Base-by-base conservation (phyloP, 2,329 filamentous ascomycete species). In the Fonsecaea nubica region DNA sequence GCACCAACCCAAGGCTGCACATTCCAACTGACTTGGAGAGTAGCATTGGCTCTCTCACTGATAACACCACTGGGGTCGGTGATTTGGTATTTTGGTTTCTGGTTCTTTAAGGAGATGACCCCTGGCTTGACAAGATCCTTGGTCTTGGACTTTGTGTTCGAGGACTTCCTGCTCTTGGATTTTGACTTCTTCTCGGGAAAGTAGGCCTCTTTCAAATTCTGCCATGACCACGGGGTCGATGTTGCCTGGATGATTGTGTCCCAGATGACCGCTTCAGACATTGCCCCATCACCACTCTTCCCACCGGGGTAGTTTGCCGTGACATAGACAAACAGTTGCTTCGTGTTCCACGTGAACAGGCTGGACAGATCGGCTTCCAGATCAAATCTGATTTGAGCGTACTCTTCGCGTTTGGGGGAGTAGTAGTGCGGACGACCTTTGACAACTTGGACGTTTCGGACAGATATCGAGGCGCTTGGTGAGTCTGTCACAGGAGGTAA, bases 321-420 rank as follows among this genome's bases (percentile, higher is more conserved):
- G 66, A 99, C 89, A 82, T 97, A 99, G 78, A 97, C 89, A 81
- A 98, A 99, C 75, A 99, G 83, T 81, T 98, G 92, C 80, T 99
- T 99, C 21, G 96, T 99, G 85, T 99, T 99, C 95, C 94, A 99
- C 76, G 92, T 96, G 86, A 98, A 98, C 74, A 99, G 91, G 52
- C 90, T 90, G 67, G 89, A 90, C 67, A 99, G 87, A 81, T 99
- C 94, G 61, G 93, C 91, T 75, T 97, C 91, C 66, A 99, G 86
- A 75, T 93, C 92, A 84, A 99, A 99, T 77, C 90, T 90, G 77
- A 99, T 90, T 77, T 95, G 89, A 73, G 94, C 95, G 79, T 97
- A 98, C 81, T 99, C 95, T 80, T 98, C 93, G 80, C 91, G 92
- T 79, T 95, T 96, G 59, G 86, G 84, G 72, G 89, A 92, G 84